Percentiles rank a stretch among this genome's conserved stretches.
These are phyloP conservation scores for Lathyrus aphaca DNA, from an alignment of 306 rosid genomes.

Conservation along the genomic window DNA sequence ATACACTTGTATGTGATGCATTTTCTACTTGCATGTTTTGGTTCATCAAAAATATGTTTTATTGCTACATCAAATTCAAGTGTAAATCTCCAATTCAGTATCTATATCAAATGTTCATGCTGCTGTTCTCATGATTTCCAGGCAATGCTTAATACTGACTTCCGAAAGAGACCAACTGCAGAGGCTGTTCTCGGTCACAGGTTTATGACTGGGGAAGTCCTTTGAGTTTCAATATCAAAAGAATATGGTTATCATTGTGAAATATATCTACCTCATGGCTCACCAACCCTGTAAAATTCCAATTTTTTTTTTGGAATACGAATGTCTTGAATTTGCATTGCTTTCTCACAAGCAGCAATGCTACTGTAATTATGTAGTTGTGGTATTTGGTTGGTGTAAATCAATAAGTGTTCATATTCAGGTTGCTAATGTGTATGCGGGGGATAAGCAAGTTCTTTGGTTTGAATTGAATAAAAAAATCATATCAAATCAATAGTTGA, in stretches of 20 bases:
- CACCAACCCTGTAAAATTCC: constrained; percentile 34
- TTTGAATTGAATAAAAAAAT: too few relatives aligned
- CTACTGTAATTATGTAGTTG: neutral
- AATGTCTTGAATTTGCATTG: constrained; percentile 25
- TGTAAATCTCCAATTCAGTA: constrained; percentile 10
- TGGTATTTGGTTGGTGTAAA: too few relatives aligned
- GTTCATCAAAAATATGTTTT: constrained; percentile 1
- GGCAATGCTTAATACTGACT: constrained; percentile 92
- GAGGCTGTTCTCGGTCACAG: constrained; percentile 77
- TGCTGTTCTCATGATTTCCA: constrained; percentile 44
- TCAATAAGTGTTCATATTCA: too few relatives aligned
- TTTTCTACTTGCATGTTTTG: constrained; percentile 11
- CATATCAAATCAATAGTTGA: too few relatives aligned
- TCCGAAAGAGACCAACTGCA: constrained; percentile 74
- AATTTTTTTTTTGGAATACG: neutral
- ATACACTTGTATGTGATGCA: too few relatives aligned
- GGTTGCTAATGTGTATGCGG: too few relatives aligned
- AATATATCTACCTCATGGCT: constrained; percentile 1
- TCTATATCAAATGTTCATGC: constrained; percentile 3
- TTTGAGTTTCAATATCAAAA: constrained; percentile 43
- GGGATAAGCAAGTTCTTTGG: too few relatives aligned
- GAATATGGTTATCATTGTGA: neutral
- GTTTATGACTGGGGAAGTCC: constrained; percentile 58
- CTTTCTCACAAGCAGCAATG: constrained; percentile 2
- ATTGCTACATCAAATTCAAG: neutral